Base-by-base conservation (phyloP, 2,329 filamentous ascomycete species). In the Fusarium udum region DNA sequence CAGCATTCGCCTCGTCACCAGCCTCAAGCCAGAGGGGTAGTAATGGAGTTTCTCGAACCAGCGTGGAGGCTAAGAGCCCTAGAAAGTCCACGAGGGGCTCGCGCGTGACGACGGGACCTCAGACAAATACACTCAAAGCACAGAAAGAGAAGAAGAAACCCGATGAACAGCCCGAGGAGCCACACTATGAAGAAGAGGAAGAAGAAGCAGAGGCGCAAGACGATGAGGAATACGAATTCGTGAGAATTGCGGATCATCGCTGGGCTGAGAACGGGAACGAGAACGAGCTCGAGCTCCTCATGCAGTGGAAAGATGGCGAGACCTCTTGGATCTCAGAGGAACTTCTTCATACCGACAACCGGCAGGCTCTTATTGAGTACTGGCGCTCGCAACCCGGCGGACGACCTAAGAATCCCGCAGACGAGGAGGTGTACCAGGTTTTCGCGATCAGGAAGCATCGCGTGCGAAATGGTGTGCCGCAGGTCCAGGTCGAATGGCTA, bases 401-500 rank as follows among this genome's bases (percentile, higher is more conserved):
- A 0, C 80, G 82, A 1, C 82, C 82, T 18, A 56, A 61, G 2
- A 82, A 82, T 57, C 80, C 80, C 2, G 12, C 58, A 68, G 79
- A 6, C 78, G 42, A 22, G 6, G 56, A 78, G 1, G 32, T 83
- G 2, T 83, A 76, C 65, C 78, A 79, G 37, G 79, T 82, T 9
- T 79, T 79, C 55, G 79, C 79, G 9, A 78, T 83, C 40, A 78
- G 76, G 32, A 78, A 78, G 37, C 82, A 83, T 61, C 77, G 74
- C 36, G 74, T 68, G 28, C 73, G 78, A 16, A 73, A 69, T 22
- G 72, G 78, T 11, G 77, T 74, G 57, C 76, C 75, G 45, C 73
- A 73, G 26, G 67, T 83, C 36, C 66, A 78, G 14, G 80, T 83
- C 4, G 82, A 83, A 66, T 83, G 82, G 82, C 64, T 82, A 9